Percentiles rank a stretch among this genome's conserved stretches.
phyloP scores from a whole-genome alignment of 768 basidiomycete species.

The Multifurca ochricompacta region DNA sequence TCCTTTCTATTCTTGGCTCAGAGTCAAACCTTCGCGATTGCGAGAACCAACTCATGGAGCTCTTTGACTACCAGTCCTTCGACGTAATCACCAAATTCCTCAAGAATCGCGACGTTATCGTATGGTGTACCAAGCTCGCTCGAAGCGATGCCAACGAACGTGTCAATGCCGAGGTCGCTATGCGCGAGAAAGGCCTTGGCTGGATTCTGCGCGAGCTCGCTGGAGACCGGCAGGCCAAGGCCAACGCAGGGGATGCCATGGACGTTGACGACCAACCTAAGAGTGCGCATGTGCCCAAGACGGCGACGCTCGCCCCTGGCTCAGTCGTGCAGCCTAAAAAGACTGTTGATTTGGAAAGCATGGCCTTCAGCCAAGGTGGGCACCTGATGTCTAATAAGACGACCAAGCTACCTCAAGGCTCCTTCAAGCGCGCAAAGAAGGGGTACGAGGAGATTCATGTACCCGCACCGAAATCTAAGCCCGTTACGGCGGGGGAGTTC shows the following conservation, averaged over 20 bases:
- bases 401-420: constrained; percentile 94
- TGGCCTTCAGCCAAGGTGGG: constrained; percentile 95
- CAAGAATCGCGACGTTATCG: constrained; percentile 92
- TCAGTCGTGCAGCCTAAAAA: constrained; percentile 80
- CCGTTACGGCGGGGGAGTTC: constrained; percentile 52
- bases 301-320: constrained; percentile 81
- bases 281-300: constrained; percentile 52
- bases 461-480: constrained; percentile 80
- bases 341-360: constrained; percentile 81
- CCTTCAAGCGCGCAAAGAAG: constrained; percentile 93
- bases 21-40: constrained; percentile 85
- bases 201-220: constrained; percentile 90
- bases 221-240: constrained; percentile 67
- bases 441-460: constrained; percentile 98
- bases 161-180: constrained; percentile 92
- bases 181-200: constrained; percentile 94
- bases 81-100: constrained; percentile 84
- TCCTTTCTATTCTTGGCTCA: constrained; percentile 78
- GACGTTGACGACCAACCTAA: constrained; percentile 62
- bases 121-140: constrained; percentile 97
- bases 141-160: constrained; percentile 82
- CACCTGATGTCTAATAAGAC: constrained; percentile 99
- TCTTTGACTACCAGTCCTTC: constrained; percentile 91
- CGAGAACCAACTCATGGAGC: constrained; percentile 93
- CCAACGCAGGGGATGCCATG: constrained; percentile 52